These are phyloP conservation scores for Wickerhamomyces chaumierensis DNA, from an alignment of 805 yeast species.

Conservation along the genomic window DNA sequence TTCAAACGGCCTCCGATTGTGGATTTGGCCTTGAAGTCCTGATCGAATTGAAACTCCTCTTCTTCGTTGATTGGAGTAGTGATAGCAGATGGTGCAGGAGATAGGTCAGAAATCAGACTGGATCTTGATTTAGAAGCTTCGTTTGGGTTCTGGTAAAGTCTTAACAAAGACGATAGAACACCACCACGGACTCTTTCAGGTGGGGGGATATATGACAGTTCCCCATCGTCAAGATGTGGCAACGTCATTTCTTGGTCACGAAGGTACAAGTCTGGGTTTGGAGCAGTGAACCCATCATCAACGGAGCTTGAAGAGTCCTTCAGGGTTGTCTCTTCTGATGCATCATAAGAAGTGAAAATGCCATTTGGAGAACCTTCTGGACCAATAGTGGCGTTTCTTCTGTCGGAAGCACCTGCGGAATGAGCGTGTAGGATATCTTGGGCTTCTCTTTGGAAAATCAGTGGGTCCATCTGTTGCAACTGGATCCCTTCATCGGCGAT, in stretches of 20 bases:
- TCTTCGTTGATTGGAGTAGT: slow-evolving; percentile 10
- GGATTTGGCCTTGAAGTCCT: background rate
- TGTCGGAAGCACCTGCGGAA: slow-evolving; percentile 12
- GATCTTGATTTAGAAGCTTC: slow-evolving; percentile 16
- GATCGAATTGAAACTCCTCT: slow-evolving; percentile 4
- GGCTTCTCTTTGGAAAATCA: slow-evolving; percentile 39
- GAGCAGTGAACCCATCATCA: slow-evolving; percentile 20
- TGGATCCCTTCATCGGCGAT: slow-evolving; percentile 29
- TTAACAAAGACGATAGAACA: slow-evolving; percentile 67
- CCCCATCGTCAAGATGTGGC: slow-evolving; percentile 21
- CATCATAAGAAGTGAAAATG: slow-evolving; percentile 1
- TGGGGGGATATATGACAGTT: slow-evolving; percentile 36
- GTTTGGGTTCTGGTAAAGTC: slow-evolving; percentile 45
- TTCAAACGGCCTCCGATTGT: slow-evolving; percentile 9
- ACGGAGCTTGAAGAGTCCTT: slow-evolving; percentile 16
- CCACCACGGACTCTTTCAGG: slow-evolving; percentile 72
- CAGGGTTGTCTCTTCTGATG: slow-evolving; percentile 10
- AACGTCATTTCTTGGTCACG: slow-evolving; percentile 19
- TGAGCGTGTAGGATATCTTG: slow-evolving; percentile 41
- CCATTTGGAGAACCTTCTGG: background rate
- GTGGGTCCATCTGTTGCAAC: slow-evolving; percentile 30
- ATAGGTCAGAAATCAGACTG: slow-evolving; percentile 8
- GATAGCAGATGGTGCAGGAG: slow-evolving; percentile 9
- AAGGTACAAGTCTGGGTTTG: slow-evolving; percentile 33
- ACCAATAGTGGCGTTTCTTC: background rate